Conservation (phyloP, 805 yeast species). For the Wickerhamomyces alni region DNA sequence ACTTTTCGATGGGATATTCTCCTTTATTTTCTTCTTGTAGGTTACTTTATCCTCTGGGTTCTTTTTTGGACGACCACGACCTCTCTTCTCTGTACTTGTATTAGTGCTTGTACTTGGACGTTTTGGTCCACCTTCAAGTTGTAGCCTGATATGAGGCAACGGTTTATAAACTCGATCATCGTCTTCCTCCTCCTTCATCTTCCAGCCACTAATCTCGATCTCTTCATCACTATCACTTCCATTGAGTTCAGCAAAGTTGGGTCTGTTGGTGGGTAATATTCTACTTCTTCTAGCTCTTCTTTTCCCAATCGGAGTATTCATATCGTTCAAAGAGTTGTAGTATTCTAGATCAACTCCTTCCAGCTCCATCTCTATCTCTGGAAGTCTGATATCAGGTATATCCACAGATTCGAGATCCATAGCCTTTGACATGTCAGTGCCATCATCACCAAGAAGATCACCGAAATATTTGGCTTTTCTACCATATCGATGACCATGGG, state of each 20-base stretch:
- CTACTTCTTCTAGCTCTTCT: neutral
- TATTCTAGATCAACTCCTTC: neutral
- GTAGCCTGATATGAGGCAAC: neutral
- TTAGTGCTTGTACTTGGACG: too few species aligned
- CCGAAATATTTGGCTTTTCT: neutral
- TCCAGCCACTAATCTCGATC: too few species aligned
- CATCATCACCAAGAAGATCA: neutral
- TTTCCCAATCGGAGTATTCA: neutral
- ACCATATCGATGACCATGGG: neutral
- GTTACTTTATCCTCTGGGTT: neutral
- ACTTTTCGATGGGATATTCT: neutral
- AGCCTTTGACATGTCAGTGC: neutral
- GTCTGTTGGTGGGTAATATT: neutral
- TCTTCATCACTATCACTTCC: neutral
- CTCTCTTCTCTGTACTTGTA: neutral
- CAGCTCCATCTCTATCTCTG: neutral
- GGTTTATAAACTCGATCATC: neutral
- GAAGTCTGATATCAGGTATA: neutral
- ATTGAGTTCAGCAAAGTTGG: neutral
- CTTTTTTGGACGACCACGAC: constrained; percentile 4
- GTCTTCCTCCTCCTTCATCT: neutral
- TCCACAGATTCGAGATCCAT: neutral
- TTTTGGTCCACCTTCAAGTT: neutral
- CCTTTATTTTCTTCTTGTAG: constrained; percentile 1
- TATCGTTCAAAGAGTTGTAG: neutral